Percentiles rank a stretch among this genome's conserved stretches.
Conservation (phyloP, 2,329 filamentous ascomycete species). For the Colletotrichum tropicale region DNA sequence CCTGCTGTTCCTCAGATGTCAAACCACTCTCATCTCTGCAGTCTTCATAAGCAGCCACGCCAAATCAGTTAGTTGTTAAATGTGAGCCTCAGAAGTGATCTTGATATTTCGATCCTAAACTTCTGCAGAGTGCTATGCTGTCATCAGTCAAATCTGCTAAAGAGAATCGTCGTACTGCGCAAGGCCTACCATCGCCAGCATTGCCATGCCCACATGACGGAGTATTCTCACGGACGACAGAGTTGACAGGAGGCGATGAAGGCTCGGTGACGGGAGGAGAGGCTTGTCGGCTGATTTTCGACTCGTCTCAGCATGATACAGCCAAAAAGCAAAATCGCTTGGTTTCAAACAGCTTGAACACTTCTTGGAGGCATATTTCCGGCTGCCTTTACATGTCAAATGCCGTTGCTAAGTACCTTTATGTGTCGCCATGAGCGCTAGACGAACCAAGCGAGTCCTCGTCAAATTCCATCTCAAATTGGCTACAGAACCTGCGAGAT, state of each 20-base stretch:
- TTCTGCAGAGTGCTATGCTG: not conserved
- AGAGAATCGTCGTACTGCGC: not conserved
- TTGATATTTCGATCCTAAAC: not conserved
- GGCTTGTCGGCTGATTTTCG: not conserved
- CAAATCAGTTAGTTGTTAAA: not conserved
- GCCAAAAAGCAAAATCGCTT: accelerated
- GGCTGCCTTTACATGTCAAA: not conserved
- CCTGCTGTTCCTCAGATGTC: not conserved
- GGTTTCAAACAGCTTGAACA: accelerated
- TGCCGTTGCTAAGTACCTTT: not conserved
- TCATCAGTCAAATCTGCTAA: not conserved
- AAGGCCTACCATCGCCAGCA: accelerated
- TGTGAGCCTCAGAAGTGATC: accelerated
- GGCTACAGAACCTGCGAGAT: not conserved
- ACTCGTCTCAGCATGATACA: not conserved
- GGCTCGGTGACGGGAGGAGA: not conserved
- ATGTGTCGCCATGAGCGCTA: not conserved
- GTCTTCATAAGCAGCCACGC: not conserved
- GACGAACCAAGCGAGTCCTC: not conserved
- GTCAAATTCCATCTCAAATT: accelerated
- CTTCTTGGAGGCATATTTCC: not conserved
- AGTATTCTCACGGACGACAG: not conserved
- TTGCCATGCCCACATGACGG: accelerated
- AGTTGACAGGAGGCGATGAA: not conserved
- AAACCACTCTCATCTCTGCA: not conserved